Evolutionary conservation across 2,329 filamentous ascomycete species (phyloP).

Genomic region (Hymenoscyphus occultus): DNA sequence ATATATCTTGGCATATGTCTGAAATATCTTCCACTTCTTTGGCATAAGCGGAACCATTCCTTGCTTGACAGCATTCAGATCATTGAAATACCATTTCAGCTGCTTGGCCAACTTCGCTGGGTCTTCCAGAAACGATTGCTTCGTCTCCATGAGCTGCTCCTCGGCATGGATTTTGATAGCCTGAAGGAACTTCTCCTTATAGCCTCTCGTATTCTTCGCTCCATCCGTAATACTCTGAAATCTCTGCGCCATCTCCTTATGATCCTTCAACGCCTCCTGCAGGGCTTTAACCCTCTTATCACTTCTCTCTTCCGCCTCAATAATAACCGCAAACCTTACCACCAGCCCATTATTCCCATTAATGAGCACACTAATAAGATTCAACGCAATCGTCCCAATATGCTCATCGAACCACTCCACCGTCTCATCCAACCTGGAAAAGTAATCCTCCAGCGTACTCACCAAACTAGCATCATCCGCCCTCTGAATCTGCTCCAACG

Average conservation of each 20-base stretch:
- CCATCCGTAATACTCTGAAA: conserved; percentile 96
- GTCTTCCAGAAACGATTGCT: conserved; percentile 75
- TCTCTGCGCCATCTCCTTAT: conserved; percentile 87
- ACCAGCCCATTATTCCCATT: conserved; percentile 85
- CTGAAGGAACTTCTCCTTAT: conserved; percentile 91
- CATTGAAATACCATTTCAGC: conserved; percentile 96
- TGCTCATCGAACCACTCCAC: conserved; percentile 97
- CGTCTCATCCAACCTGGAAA: conserved; percentile 78
- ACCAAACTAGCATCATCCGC: conserved; percentile 71
- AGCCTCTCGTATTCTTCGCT: conserved; percentile 86
- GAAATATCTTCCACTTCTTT: conserved; percentile 93
- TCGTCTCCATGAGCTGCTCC: conserved; percentile 58
- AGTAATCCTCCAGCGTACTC: conserved; percentile 85
- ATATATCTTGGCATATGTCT: conserved; percentile 86
- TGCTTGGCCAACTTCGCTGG: conserved; percentile 80
- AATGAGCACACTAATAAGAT: conserved; percentile 82
- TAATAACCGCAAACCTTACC: conserved; percentile 85
- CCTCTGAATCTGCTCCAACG: conserved; percentile 90
- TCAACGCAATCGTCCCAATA: conserved; percentile 82
- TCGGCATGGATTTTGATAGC: conserved; percentile 62
- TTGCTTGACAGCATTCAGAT: conserved; percentile 88
- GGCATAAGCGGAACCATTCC: conserved; percentile 92
- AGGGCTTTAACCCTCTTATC: conserved; percentile 87
- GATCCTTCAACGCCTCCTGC: conserved; percentile 91
- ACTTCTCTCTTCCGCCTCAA: conserved; percentile 95